Evolutionary conservation across 306 rosid species (phyloP).

Genomic region (Macrotyloma uniflorum): DNA sequence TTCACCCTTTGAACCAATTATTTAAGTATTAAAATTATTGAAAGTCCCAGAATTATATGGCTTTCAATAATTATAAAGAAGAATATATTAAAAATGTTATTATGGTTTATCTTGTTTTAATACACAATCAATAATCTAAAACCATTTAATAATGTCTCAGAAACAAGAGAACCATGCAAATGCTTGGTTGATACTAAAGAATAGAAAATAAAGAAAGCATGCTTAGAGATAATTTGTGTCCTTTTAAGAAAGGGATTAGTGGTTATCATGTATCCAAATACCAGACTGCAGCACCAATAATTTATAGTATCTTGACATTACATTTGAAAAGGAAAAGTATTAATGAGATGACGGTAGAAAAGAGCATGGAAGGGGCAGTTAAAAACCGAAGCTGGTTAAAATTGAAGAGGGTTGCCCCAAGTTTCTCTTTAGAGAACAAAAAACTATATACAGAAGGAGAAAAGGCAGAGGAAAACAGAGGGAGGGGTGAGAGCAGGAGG

Average conservation of each 20-base stretch:
- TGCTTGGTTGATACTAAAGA: neutral
- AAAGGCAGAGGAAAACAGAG: constrained; percentile 42
- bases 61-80: too few relatives aligned
- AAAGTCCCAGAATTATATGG: neutral
- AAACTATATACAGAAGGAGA: constrained; percentile 29
- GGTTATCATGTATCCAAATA: constrained; percentile 37
- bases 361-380: constrained; percentile 31
- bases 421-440: constrained; percentile 19
- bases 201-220: neutral
- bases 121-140: too few relatives aligned
- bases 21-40: neutral
- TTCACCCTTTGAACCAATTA: constrained; percentile 24
- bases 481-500: constrained; percentile 27
- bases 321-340: neutral
- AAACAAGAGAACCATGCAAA: neutral
- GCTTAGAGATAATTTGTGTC: constrained; percentile 35
- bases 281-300: constrained; percentile 26
- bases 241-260: constrained; percentile 32
- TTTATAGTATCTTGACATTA: constrained; percentile 23
- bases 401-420: neutral
- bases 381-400: constrained; percentile 36
- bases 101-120: neutral
- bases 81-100: neutral
- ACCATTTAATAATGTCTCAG: neutral
- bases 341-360: constrained; percentile 32